Percentiles rank a stretch among this genome's conserved stretches.
These are phyloP conservation scores for Saitoella complicata DNA, from an alignment of 805 yeast genomes.

Conservation along the genomic window DNA sequence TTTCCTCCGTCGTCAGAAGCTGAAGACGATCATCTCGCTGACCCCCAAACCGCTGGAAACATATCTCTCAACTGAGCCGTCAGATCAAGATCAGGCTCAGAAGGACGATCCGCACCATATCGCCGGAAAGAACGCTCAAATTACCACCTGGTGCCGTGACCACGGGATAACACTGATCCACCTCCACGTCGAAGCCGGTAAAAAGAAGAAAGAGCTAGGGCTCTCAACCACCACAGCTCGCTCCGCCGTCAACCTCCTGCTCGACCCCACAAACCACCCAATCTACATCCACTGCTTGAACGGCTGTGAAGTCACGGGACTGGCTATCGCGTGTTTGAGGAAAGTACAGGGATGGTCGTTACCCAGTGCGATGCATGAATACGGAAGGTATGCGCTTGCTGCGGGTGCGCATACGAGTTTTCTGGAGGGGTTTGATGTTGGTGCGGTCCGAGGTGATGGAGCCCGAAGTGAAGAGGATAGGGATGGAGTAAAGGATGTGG, in stretches of 20 bases:
- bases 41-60: slow-evolving; percentile 54
- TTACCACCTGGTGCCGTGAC: no score
- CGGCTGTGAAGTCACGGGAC: slow-evolving; percentile 75
- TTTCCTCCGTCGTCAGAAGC: slow-evolving; percentile 45
- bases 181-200: no score
- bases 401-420: slow-evolving; percentile 72
- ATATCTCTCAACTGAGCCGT: not conserved
- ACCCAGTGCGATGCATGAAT: slow-evolving; percentile 76
- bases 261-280: slow-evolving; percentile 25
- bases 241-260: no score
- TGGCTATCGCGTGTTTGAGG: slow-evolving; percentile 73
- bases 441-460: no score
- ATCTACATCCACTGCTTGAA: slow-evolving; percentile 73
- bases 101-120: no score
- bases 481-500: no score
- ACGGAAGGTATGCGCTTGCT: slow-evolving; percentile 55
- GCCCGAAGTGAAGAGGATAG: no score
- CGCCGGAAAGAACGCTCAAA: no score
- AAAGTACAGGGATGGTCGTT: slow-evolving; percentile 77
- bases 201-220: no score
- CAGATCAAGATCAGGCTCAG: slow-evolving; percentile 35
- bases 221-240: no score
- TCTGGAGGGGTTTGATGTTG: slow-evolving; percentile 48
- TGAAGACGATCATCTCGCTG: slow-evolving; percentile 60
- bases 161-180: no score